Percentiles rank a stretch among this genome's conserved stretches.
Conservation (phyloP, 2,329 filamentous ascomycete species). For the Stylonectria norvegica region DNA sequence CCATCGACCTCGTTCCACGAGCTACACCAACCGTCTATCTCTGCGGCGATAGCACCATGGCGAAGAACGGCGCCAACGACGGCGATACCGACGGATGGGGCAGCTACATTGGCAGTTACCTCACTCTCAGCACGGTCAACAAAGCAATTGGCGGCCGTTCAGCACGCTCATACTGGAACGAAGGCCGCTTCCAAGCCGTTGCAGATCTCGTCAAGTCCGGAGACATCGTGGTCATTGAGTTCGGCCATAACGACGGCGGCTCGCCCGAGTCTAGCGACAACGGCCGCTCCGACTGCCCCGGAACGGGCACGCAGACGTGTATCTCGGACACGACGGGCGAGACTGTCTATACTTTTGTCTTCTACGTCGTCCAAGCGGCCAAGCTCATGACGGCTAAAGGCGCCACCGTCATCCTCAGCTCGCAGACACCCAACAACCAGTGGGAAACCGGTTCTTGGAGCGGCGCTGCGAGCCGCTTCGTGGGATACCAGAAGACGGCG, state of each 20-base stretch:
- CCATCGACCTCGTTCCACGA: slow-evolving; percentile 3
- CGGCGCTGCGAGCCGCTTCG: slow-evolving; percentile 51
- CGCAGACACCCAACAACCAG: slow-evolving; percentile 55
- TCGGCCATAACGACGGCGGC: slow-evolving; percentile 70
- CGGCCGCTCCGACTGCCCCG: slow-evolving; percentile 57
- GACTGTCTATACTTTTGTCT: slow-evolving; percentile 58
- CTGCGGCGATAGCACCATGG: slow-evolving; percentile 62
- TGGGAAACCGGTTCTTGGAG: slow-evolving; percentile 55
- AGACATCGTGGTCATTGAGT: slow-evolving; percentile 68
- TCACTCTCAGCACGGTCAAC: slow-evolving; percentile 50
- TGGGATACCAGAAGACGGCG: slow-evolving; percentile 49
- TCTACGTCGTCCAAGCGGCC: slow-evolving; percentile 57
- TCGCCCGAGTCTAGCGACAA: slow-evolving; percentile 54
- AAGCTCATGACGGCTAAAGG: slow-evolving; percentile 53
- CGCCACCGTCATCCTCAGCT: slow-evolving; percentile 57
- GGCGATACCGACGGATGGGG: slow-evolving; percentile 57
- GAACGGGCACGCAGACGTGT: slow-evolving; percentile 52
- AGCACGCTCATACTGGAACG: slow-evolving; percentile 63
- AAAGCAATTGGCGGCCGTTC: slow-evolving; percentile 63
- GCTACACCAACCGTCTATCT: slow-evolving; percentile 46
- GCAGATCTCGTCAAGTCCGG: slow-evolving; percentile 49
- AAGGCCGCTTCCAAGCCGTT: slow-evolving; percentile 61
- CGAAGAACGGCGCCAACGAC: slow-evolving; percentile 40
- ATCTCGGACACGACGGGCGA: slow-evolving; percentile 32
- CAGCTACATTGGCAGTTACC: slow-evolving; percentile 52